phyloP scores from a whole-genome alignment of 148 eudicot genomes.

The Suaeda aralocaspica region DNA sequence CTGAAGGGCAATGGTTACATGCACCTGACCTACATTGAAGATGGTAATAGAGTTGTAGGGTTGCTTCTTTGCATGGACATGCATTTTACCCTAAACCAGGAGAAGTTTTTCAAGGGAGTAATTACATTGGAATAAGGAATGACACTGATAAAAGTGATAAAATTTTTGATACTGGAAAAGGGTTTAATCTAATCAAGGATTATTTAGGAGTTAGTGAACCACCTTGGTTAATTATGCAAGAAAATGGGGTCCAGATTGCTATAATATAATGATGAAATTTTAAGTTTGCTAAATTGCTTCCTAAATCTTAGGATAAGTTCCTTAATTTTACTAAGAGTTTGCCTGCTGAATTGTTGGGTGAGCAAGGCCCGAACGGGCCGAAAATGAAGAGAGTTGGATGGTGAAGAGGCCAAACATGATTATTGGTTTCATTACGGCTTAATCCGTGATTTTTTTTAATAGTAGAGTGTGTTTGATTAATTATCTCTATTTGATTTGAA shows the following conservation, averaged over 20 bases:
- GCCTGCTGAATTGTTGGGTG: constrained; percentile 37
- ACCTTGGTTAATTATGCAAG: constrained; percentile 34
- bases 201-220: constrained; percentile 32
- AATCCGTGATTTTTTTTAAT: too few species aligned
- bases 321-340: constrained; percentile 25
- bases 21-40: constrained; percentile 25
- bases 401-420: constrained; percentile 32
- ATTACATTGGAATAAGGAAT: constrained; percentile 28
- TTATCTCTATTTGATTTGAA: too few species aligned
- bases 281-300: constrained; percentile 28
- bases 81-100: constrained; percentile 35
- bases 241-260: constrained; percentile 43
- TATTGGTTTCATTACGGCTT: too few species aligned
- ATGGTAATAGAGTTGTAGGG: constrained; percentile 31
- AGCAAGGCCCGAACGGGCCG: constrained; percentile 45
- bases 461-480: too few species aligned
- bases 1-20: constrained; percentile 37
- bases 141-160: constrained; percentile 27
- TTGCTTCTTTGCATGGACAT: constrained; percentile 39
- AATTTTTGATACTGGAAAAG: constrained; percentile 21
- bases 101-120: constrained; percentile 27
- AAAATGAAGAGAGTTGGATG: constrained; percentile 37
- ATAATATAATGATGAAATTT: constrained; percentile 29
- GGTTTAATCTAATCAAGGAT: constrained; percentile 30
- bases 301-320: constrained; percentile 25